Conservation (phyloP, 768 basidiomycete genomes). For the Suillus subalutaceus region DNA sequence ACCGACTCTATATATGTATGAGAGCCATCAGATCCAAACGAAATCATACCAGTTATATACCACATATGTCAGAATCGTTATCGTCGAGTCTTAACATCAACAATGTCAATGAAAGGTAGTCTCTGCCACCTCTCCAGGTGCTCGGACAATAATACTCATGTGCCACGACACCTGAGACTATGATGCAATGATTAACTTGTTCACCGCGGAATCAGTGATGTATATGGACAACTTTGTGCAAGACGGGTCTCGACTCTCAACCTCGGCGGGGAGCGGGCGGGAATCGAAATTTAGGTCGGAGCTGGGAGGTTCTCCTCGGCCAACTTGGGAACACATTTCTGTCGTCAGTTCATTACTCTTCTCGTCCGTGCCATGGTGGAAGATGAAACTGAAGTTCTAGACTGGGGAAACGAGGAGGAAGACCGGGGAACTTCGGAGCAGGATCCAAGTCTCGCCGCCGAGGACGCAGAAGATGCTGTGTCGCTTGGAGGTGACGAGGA, state of each 20-base stretch:
- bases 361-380: slow-evolving; percentile 44
- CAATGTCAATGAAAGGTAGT: not conserved
- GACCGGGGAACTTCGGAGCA: slow-evolving; percentile 47
- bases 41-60: not conserved
- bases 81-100: not conserved
- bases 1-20: not conserved
- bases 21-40: not conserved
- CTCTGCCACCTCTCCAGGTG: not conserved
- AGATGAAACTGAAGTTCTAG: slow-evolving; percentile 69
- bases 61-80: not conserved
- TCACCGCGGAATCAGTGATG: not conserved
- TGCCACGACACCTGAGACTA: not conserved
- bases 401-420: slow-evolving; percentile 66
- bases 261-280: slow-evolving; percentile 9
- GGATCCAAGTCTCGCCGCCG: slow-evolving; percentile 35
- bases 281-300: slow-evolving; percentile 14
- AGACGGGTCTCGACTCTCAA: not conserved
- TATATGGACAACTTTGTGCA: not conserved
- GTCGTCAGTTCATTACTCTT: slow-evolving; percentile 18
- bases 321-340: slow-evolving; percentile 4
- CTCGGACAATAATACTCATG: not conserved
- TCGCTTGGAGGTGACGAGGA: slow-evolving; percentile 77
- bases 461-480: slow-evolving; percentile 63
- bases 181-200: not conserved
- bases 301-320: slow-evolving; percentile 11